phyloP scores from a whole-genome alignment of 371 early-diverging fungal species.

The Apophysomyces variabilis region DNA sequence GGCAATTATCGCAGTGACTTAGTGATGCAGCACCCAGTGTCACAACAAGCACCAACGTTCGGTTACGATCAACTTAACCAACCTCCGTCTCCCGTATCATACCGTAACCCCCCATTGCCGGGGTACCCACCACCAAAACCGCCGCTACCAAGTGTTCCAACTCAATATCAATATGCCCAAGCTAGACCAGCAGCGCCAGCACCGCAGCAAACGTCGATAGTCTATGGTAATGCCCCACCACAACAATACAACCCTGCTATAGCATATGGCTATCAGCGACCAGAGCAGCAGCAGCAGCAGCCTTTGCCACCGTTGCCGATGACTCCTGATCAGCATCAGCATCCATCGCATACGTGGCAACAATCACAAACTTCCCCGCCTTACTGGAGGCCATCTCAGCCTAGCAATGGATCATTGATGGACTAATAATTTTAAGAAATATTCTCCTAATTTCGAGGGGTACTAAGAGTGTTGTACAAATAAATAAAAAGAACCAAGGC shows the following conservation, averaged over 20 bases:
- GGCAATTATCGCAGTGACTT: slow-evolving; percentile 13
- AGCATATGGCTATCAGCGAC: slow-evolving; percentile 15
- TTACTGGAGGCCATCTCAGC: slow-evolving; percentile 12
- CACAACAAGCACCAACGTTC: slow-evolving; percentile 32
- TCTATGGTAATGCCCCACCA: slow-evolving; percentile 23
- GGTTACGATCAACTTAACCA: slow-evolving; percentile 28
- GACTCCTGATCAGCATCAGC: slow-evolving; percentile 17
- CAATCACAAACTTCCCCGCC: slow-evolving; percentile 24
- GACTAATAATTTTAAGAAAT: slow-evolving; percentile 5
- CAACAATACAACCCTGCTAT: slow-evolving; percentile 20
- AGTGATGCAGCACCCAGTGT: slow-evolving; percentile 8
- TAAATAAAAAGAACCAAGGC: not conserved
- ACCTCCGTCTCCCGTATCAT: slow-evolving; percentile 27
- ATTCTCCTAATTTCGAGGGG: slow-evolving; percentile 11
- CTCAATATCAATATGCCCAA: slow-evolving; percentile 26
- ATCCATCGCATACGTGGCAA: slow-evolving; percentile 18
- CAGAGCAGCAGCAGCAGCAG: slow-evolving; percentile 22
- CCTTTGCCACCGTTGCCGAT: slow-evolving; percentile 16
- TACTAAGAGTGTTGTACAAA: slow-evolving; percentile 5
- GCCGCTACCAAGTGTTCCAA: slow-evolving; percentile 17
- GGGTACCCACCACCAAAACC: slow-evolving; percentile 33
- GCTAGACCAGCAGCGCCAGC: slow-evolving; percentile 18
- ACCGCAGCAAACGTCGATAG: slow-evolving; percentile 11
- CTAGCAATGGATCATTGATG: slow-evolving; percentile 16
- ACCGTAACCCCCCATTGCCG: slow-evolving; percentile 15